phyloP scores from a whole-genome alignment of 1,284 basidiomycete species.

The Cryptococcus sp. region DNA sequence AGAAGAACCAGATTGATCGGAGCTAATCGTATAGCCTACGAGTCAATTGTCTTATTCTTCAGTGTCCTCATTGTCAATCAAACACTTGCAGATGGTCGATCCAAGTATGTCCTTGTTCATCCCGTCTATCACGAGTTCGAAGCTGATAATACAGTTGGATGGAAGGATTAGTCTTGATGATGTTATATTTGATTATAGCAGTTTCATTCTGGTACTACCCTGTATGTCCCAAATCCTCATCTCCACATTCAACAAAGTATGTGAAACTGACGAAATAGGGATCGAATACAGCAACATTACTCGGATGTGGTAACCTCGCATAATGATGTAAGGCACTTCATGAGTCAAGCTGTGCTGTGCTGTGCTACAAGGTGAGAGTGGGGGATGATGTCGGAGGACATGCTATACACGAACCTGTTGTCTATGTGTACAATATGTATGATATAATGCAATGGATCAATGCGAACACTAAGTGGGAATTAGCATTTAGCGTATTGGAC shows the following conservation, averaged over 20 bases:
- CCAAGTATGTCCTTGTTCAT: constrained; percentile 23
- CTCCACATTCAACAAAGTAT: too few species aligned
- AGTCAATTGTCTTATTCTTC: constrained; percentile 53
- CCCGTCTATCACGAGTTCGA: neutral
- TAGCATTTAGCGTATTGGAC: too few species aligned
- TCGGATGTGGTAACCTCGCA: constrained; percentile 21
- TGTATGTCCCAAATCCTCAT: constrained; percentile 12
- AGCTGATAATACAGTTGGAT: constrained; percentile 39
- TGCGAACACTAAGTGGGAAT: too few species aligned
- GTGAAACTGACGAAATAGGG: constrained; percentile 20
- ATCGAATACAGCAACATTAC: constrained; percentile 34
- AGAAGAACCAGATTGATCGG: constrained; percentile 45
- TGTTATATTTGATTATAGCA: constrained; percentile 50
- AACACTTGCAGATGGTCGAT: constrained; percentile 63
- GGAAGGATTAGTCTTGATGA: constrained; percentile 55
- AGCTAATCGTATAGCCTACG: constrained; percentile 34
- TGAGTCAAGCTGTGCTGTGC: too few species aligned
- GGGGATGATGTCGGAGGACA: too few species aligned
- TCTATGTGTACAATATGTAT: too few species aligned
- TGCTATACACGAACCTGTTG: too few species aligned
- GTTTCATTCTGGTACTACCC: constrained; percentile 45
- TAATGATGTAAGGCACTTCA: neutral
- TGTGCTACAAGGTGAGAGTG: too few species aligned
- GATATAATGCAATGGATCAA: too few species aligned
- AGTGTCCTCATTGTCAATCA: constrained; percentile 77